Evolutionary conservation across 257 asterid genomes (phyloP).

Genomic region (Penstemon barbatus): DNA sequence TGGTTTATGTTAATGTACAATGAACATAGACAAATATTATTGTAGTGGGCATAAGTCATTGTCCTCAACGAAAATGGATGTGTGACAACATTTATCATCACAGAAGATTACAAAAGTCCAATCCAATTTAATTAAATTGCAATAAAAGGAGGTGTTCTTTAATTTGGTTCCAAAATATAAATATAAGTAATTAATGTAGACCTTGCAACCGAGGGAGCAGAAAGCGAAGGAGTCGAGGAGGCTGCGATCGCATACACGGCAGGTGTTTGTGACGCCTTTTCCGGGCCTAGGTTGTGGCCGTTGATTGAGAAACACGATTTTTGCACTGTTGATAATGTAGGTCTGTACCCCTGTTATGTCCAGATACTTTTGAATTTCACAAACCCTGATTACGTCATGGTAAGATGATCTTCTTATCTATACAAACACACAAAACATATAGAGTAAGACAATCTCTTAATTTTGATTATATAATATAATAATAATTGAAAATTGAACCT

Average conservation of each 20-base stretch:
- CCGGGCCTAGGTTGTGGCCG: slow-evolving; percentile 75
- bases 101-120: neutral
- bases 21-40: slow-evolving; percentile 6
- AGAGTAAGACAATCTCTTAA: too few relatives aligned
- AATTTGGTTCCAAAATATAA: neutral
- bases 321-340: slow-evolving; percentile 76
- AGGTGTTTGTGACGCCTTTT: slow-evolving; percentile 64
- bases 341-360: slow-evolving; percentile 67
- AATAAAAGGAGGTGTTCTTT: neutral
- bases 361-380: slow-evolving; percentile 67
- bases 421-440: neutral
- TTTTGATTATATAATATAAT: too few relatives aligned
- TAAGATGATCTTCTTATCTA: slow-evolving; percentile 77
- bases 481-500: slow-evolving; percentile 38
- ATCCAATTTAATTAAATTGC: neutral
- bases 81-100: neutral
- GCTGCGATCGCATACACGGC: slow-evolving; percentile 65
- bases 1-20: neutral
- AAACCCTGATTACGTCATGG: slow-evolving; percentile 74
- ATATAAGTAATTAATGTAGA: slow-evolving; percentile 6
- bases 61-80: neutral
- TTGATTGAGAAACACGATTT: slow-evolving; percentile 65
- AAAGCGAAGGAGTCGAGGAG: slow-evolving; percentile 69
- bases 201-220: slow-evolving; percentile 89
- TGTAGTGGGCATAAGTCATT: slow-evolving; percentile 1